Base-by-base conservation (phyloP, 2,329 filamentous ascomycete genomes). In the Penicillium hesseltinei region DNA sequence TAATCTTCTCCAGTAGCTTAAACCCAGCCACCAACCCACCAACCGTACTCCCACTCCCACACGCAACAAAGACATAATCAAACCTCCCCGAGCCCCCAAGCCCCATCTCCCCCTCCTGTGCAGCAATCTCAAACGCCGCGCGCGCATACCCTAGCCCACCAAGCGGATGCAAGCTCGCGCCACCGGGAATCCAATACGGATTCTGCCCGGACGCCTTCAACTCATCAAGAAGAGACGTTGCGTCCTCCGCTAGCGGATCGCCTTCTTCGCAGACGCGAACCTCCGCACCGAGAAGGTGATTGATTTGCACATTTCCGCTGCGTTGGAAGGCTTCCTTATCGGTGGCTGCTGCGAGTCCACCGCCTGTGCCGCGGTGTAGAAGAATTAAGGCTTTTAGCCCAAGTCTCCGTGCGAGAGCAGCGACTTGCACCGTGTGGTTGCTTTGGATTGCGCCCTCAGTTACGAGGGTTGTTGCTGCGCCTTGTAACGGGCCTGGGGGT, bases 211-310 rank as follows among this genome's bases (percentile, higher is more conserved):
- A n/a, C 2, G 49, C 46, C 25, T 56, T 33, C 38, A 75, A 56
- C 7, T 64, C 62, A 15, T 66, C 55, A 33, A 75, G 52, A 5
- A 73, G 55, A 5, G 62, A 57, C 1, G 50, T 56, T 8, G 63
- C 60, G 45, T 66, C 63, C 2, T 54, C 40, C 13, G 64, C 51
- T 4, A 69, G 52, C 0, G 66, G 56, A 80, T 89, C 60, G 71
- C 88, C 25, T 76, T 88, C 52, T 66, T 89, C 36, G 75, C 85
- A 66, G 71, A 82, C 23, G 77, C 86, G 57, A 76, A 85, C 65
- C 68, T 73, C 23, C 74, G 76, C 54, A 62, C 69, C 60, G 13
- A 71, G 47, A 51, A 75, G 51, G 59, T 69, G 60, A 36, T 67
- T 61, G 29, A 71, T 54, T 40, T 72, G 69, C 29, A 67, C 63